Percentiles rank a stretch among this genome's conserved stretches.
Evolutionary conservation across 805 yeast species (phyloP).

Genomic region (Lachancea meyersii): DNA sequence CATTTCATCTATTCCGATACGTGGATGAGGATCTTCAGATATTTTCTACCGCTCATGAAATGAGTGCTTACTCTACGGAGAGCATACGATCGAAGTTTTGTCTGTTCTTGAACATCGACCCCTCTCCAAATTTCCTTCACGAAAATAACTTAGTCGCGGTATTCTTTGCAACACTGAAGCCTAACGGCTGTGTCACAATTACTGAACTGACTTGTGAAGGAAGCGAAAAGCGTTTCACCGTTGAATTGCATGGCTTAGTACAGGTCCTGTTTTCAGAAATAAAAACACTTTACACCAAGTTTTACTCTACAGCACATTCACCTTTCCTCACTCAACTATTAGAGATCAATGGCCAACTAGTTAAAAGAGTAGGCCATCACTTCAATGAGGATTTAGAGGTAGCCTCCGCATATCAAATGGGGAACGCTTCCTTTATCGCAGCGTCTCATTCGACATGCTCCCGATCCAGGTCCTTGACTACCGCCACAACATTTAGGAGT

Average conservation of each 20-base stretch:
- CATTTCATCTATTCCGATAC: conserved; percentile 76
- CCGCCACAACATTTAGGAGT: conserved; percentile 31
- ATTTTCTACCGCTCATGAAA: conserved; percentile 68
- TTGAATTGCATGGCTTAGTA: conserved; percentile 7
- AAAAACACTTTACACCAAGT: conserved; percentile 4
- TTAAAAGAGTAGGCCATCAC: conserved; percentile 13
- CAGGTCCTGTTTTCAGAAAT: conserved; percentile 8
- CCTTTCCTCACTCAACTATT: conserved; percentile 17
- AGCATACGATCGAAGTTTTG: conserved; percentile 56
- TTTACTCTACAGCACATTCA: conserved; percentile 23
- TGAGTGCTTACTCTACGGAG: conserved; percentile 46
- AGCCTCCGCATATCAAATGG: neutral
- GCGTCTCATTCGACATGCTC: conserved; percentile 9
- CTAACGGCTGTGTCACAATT: conserved; percentile 24
- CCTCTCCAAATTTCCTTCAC: conserved; percentile 35
- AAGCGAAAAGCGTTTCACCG: conserved; percentile 7
- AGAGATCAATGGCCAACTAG: conserved; percentile 18
- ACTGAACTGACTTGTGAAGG: conserved; percentile 8
- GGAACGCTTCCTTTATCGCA: neutral
- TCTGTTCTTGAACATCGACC: conserved; percentile 55
- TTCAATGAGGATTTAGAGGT: conserved; percentile 1
- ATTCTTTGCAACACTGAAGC: conserved; percentile 41
- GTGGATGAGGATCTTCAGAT: conserved; percentile 36
- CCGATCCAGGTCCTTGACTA: conserved; percentile 26
- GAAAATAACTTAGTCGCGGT: conserved; percentile 40